Percentiles rank a stretch among this genome's conserved stretches.
Evolutionary conservation across 1,139 yeast species (phyloP).

Genomic region (Wickerhamiella infanticola): DNA sequence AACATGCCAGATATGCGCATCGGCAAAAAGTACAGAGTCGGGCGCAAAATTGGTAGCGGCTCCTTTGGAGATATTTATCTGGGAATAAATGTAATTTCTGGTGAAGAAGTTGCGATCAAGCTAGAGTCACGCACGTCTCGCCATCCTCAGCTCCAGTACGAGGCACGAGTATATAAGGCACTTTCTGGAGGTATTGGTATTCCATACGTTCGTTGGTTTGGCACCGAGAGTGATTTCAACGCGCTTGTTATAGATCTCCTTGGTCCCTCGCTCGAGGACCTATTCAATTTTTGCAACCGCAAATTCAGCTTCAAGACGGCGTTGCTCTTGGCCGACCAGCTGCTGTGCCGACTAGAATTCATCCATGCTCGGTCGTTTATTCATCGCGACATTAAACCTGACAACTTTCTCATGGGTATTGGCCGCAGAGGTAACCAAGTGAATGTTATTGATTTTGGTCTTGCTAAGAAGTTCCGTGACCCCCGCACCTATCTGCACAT

Average conservation of each 20-base stretch:
- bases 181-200: conserved; percentile 95
- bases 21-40: conserved; percentile 88
- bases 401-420: conserved; percentile 91
- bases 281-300: conserved; percentile 89
- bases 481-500: conserved; percentile 92
- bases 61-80: conserved; percentile 94
- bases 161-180: conserved; percentile 88
- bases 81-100: conserved; percentile 84
- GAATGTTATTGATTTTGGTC: conserved; percentile 90
- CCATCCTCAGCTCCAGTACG: conserved; percentile 94
- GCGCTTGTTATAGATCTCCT: conserved; percentile 93
- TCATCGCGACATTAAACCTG: conserved; percentile 83
- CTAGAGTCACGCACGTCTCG: conserved; percentile 79
- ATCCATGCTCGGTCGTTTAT: conserved; percentile 92
- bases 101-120: conserved; percentile 96
- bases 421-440: conserved; percentile 93
- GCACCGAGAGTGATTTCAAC: conserved; percentile 90
- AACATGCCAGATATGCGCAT: conserved; percentile 40
- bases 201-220: conserved; percentile 95
- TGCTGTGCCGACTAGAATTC: conserved; percentile 85
- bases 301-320: conserved; percentile 90
- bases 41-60: conserved; percentile 93
- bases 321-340: conserved; percentile 80
- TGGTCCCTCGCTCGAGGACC: conserved; percentile 91
- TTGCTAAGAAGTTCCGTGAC: conserved; percentile 90